Percentiles rank a stretch among this genome's conserved stretches.
phyloP scores from a whole-genome alignment of 2,329 filamentous ascomycete genomes.

The Diplodia intermedia region DNA sequence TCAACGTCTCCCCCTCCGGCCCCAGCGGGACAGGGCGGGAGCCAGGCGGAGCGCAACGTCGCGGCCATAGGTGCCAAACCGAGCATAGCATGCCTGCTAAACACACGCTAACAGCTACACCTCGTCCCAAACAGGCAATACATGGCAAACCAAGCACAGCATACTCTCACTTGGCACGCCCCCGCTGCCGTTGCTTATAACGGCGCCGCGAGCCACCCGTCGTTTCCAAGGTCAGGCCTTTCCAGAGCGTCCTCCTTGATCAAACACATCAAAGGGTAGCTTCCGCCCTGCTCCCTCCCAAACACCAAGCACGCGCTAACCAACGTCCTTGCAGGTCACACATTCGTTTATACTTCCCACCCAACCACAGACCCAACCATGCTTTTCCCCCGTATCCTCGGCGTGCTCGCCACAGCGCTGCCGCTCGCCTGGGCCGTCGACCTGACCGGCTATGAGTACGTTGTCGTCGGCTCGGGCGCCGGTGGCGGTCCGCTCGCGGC shows the following conservation, averaged over 20 bases:
- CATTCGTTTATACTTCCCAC: constrained; percentile 7
- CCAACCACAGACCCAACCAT: not conserved
- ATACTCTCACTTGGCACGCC: not conserved
- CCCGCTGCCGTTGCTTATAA: constrained; percentile 6
- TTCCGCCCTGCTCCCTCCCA: not conserved
- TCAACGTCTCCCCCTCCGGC: constrained; percentile 1
- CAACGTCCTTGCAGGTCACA: not conserved
- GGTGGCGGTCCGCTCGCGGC: constrained; percentile 66
- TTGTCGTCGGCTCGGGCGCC: constrained; percentile 67
- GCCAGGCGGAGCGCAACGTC: constrained; percentile 5
- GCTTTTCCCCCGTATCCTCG: constrained; percentile 12
- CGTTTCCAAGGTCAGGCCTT: constrained; percentile 6
- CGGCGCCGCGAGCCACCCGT: constrained; percentile 4
- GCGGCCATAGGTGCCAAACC: not conserved
- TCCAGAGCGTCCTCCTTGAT: not conserved
- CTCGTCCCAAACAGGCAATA: not conserved
- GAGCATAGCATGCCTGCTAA: constrained; percentile 5
- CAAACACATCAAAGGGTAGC: constrained; percentile 12
- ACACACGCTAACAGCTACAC: not conserved
- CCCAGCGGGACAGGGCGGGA: constrained; percentile 13
- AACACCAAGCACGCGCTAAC: not conserved
- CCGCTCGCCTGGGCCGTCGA: constrained; percentile 13
- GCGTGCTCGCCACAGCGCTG: constrained; percentile 14
- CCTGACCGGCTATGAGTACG: constrained; percentile 61
- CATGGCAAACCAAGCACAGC: not conserved